phyloP scores from a whole-genome alignment of 345 rosid genomes.

The Gossypium anomalum region DNA sequence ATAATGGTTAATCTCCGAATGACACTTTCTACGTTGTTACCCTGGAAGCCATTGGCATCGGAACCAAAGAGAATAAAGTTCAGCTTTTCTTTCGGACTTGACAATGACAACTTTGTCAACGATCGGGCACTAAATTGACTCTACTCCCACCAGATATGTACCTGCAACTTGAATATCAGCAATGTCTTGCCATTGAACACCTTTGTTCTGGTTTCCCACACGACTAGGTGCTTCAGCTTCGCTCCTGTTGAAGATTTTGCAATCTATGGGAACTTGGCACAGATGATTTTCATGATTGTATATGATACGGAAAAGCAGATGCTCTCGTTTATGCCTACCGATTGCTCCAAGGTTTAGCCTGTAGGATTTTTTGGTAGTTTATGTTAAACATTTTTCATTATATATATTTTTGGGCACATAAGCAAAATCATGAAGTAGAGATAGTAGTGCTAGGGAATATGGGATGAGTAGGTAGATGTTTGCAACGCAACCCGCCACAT shows the following conservation, averaged over 20 bases:
- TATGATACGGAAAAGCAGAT: conserved; percentile 31
- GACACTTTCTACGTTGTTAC: conserved; percentile 38
- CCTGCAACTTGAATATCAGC: conserved; percentile 17
- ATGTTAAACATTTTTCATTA: too few species aligned
- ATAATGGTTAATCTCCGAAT: conserved; percentile 29
- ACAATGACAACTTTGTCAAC: conserved; percentile 45
- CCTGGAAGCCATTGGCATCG: conserved; percentile 44
- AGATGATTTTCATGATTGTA: conserved; percentile 47
- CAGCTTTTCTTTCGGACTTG: conserved; percentile 16
- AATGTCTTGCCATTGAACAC: conserved; percentile 23
- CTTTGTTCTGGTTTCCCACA: conserved; percentile 28
- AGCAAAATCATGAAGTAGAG: too few species aligned
- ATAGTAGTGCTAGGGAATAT: too few species aligned
- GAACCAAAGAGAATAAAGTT: conserved; percentile 22
- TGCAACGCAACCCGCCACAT: too few species aligned
- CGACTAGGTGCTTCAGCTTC: conserved; percentile 38
- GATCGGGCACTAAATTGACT: conserved; percentile 59
- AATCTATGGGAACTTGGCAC: conserved; percentile 45
- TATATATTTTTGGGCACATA: too few species aligned
- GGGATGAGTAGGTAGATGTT: too few species aligned
- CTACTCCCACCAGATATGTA: conserved; percentile 27
- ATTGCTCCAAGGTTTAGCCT: conserved; percentile 28
- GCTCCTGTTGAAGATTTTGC: not conserved
- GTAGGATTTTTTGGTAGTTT: not conserved
- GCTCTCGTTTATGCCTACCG: conserved; percentile 39